These are phyloP conservation scores for Xerocomus potaroensis DNA, from an alignment of 768 basidiomycete genomes.

Conservation along the genomic window DNA sequence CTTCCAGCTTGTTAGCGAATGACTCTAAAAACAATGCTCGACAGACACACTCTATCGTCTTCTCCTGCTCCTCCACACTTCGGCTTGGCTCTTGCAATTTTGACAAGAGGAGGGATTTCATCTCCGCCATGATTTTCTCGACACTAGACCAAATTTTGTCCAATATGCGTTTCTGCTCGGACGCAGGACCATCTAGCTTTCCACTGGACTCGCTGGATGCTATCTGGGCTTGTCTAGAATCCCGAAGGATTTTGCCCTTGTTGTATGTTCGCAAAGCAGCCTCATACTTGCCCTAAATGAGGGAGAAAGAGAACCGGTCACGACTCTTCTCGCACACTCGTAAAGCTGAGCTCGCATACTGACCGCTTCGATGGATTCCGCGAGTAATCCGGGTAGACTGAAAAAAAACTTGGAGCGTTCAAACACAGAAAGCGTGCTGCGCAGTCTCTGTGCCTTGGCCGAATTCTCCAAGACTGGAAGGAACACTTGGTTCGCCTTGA, in stretches of 20 bases:
- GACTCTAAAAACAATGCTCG: neutral
- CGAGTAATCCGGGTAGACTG: conserved; percentile 88
- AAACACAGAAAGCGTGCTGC: conserved; percentile 90
- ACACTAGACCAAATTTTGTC: conserved; percentile 96
- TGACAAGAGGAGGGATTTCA: conserved; percentile 72
- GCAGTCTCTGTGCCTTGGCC: conserved; percentile 88
- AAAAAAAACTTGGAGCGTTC: conserved; percentile 98
- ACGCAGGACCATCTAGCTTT: conserved; percentile 44
- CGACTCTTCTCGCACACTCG: neutral
- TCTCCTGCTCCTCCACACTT: conserved; percentile 91
- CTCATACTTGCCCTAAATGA: conserved; percentile 92
- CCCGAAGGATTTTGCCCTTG: conserved; percentile 88
- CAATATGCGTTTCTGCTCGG: conserved; percentile 87
- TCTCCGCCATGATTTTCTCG: conserved; percentile 91
- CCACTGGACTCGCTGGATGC: conserved; percentile 67
- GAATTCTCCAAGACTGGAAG: conserved; percentile 94
- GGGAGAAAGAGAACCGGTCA: neutral
- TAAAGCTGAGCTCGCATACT: conserved; percentile 24
- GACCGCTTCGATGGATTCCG: conserved; percentile 87
- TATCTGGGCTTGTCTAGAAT: conserved; percentile 84
- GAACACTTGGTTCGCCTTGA: conserved; percentile 94
- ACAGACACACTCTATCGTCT: conserved; percentile 81
- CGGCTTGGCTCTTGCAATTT: conserved; percentile 78
- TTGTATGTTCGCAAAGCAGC: conserved; percentile 94
- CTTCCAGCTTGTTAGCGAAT: conserved; percentile 39